Evolutionary conservation across 805 yeast genomes (phyloP).

Genomic region (Yarrowia divulgata): DNA sequence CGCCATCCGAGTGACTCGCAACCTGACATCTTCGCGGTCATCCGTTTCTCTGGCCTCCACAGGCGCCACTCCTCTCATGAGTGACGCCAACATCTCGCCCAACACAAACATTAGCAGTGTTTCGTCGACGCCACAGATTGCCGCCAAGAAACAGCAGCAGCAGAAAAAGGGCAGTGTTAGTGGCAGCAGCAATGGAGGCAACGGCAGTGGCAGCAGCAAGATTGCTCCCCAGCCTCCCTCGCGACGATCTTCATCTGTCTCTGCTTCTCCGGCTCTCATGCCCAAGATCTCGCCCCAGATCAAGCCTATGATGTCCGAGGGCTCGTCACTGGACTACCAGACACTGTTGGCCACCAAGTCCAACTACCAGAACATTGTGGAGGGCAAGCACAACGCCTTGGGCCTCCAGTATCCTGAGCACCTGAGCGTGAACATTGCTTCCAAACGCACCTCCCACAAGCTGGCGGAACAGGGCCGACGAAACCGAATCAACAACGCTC

Average conservation of each 20-base stretch:
- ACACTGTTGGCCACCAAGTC: slow-evolving; percentile 52
- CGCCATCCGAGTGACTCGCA: slow-evolving; percentile 36
- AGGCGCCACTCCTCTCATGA: slow-evolving; percentile 38
- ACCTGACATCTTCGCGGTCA: slow-evolving; percentile 23
- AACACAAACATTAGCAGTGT: slow-evolving; percentile 31
- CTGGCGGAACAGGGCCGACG: slow-evolving; percentile 96
- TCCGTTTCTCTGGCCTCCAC: slow-evolving; percentile 23
- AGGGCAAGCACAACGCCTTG: slow-evolving; percentile 54
- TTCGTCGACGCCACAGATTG: slow-evolving; percentile 21
- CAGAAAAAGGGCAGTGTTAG: slow-evolving; percentile 20
- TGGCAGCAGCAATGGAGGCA: background rate
- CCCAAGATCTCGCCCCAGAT: slow-evolving; percentile 47
- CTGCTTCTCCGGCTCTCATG: slow-evolving; percentile 45
- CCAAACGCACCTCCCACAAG: slow-evolving; percentile 78
- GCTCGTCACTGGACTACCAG: slow-evolving; percentile 37
- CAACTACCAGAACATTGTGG: slow-evolving; percentile 55
- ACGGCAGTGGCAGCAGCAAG: slow-evolving; percentile 3
- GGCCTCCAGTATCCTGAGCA: slow-evolving; percentile 55
- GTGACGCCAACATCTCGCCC: slow-evolving; percentile 18
- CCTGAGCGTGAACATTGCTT: slow-evolving; percentile 51
- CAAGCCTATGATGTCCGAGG: slow-evolving; percentile 40
- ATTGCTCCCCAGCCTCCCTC: slow-evolving; percentile 26
- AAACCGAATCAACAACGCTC: slow-evolving; percentile 88
- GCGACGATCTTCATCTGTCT: slow-evolving; percentile 38
- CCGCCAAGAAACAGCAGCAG: slow-evolving; percentile 19